Percentiles rank a stretch among this genome's conserved stretches.
Conservation (phyloP, 2,329 filamentous ascomycete species). For the Aspergillus japonicus region DNA sequence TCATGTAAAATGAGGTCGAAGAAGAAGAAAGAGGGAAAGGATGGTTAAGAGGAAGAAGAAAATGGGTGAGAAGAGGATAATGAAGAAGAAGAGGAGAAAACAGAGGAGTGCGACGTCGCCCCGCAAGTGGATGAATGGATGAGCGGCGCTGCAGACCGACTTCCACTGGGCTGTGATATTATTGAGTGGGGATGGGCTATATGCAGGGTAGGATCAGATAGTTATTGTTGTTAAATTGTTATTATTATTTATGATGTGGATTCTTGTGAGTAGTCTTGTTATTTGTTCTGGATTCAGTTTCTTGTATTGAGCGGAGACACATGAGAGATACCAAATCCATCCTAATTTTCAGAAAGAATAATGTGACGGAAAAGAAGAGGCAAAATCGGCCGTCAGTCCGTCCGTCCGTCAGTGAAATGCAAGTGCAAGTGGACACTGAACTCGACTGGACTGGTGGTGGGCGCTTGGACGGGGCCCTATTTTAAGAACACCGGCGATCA, state of each 20-base stretch:
- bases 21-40: neutral
- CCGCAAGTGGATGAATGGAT: neutral
- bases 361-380: neutral
- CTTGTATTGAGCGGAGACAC: too few relatives aligned
- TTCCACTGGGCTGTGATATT: neutral
- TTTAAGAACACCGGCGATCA: neutral
- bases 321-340: neutral
- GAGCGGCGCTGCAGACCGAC: neutral
- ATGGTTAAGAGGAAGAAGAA: slow-evolving; percentile 1
- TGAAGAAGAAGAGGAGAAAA: slow-evolving; percentile 2
- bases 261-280: too few relatives aligned
- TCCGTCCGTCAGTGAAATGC: too few relatives aligned
- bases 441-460: neutral
- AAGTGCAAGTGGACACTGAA: too few relatives aligned
- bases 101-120: neutral
- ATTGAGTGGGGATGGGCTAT: neutral
- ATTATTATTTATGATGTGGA: neutral
- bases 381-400: too few relatives aligned
- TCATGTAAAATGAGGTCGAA: neutral
- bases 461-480: neutral
- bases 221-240: neutral
- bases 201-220: neutral
- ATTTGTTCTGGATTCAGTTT: too few relatives aligned
- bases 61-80: neutral
- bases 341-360: neutral